A percentile compares a stretch with the other conserved stretches of the same genome.
phyloP scores from a whole-genome alignment of 2,329 filamentous ascomycete species.

The Pyricularia sp. region DNA sequence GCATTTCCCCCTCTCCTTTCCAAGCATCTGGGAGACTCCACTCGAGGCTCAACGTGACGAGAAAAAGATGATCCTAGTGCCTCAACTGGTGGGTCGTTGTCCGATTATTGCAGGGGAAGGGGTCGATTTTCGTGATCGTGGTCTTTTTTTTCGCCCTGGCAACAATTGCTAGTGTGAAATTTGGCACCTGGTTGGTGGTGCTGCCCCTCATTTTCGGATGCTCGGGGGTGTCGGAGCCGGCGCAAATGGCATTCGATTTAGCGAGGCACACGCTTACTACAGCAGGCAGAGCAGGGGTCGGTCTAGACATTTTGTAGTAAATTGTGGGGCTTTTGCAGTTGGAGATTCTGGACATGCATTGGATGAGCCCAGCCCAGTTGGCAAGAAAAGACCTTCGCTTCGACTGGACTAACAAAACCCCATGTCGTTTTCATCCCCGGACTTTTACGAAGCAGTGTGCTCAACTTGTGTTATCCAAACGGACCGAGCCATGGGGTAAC shows the following conservation, averaged over 20 bases:
- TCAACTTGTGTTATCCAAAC: background rate
- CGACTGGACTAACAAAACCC: too few relatives aligned
- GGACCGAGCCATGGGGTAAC: background rate
- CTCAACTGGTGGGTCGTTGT: background rate
- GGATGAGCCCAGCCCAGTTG: background rate
- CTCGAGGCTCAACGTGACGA: background rate
- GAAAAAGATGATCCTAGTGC: background rate
- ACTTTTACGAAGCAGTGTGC: background rate
- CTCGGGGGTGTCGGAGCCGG: slow-evolving; percentile 4
- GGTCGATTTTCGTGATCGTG: background rate
- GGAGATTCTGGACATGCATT: background rate
- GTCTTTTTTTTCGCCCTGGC: background rate
- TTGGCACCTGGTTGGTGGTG: background rate
- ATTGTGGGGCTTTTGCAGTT: background rate
- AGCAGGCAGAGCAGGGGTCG: too few relatives aligned
- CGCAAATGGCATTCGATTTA: background rate
- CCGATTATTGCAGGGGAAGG: background rate
- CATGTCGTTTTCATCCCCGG: background rate
- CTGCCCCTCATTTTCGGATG: slow-evolving; percentile 1
- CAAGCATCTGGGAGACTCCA: background rate
- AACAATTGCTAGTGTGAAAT: background rate
- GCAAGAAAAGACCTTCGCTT: too few relatives aligned
- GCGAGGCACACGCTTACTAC: background rate
- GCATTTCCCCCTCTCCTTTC: background rate
- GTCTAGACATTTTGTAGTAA: background rate